Evolutionary conservation across 129 eudicot genomes (phyloP).

Genomic region (Pittosporum tobira): DNA sequence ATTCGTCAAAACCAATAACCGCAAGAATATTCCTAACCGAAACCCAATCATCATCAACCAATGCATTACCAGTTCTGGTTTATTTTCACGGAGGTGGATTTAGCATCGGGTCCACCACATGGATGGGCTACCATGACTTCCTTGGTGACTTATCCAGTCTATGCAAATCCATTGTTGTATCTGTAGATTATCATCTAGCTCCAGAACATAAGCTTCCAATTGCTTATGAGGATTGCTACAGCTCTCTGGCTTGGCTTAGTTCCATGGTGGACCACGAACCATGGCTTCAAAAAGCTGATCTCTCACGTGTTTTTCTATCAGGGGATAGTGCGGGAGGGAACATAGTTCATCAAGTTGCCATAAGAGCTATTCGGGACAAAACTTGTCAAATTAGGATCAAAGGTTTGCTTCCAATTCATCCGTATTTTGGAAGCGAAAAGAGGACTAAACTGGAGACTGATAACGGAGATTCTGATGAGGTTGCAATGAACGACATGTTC

Average conservation of each 20-base stretch:
- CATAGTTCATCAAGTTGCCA: constrained; percentile 67
- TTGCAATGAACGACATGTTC: constrained; percentile 65
- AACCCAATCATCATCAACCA: neutral
- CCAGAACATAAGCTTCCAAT: constrained; percentile 73
- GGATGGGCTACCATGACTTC: constrained; percentile 72
- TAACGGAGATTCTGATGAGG: constrained; percentile 29
- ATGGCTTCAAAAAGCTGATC: constrained; percentile 53
- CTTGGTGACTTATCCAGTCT: constrained; percentile 48
- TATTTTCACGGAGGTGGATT: constrained; percentile 88
- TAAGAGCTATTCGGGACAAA: constrained; percentile 21
- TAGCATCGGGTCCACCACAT: constrained; percentile 73
- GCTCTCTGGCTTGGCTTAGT: constrained; percentile 60
- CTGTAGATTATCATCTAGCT: constrained; percentile 82
- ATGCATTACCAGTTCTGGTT: constrained; percentile 42
- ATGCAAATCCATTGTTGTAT: constrained; percentile 41
- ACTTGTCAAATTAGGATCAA: constrained; percentile 19
- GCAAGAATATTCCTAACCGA: constrained; percentile 56
- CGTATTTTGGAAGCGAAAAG: constrained; percentile 72
- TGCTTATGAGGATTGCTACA: constrained; percentile 60
- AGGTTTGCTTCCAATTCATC: constrained; percentile 62
- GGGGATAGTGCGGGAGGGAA: constrained; percentile 96
- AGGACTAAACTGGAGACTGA: constrained; percentile 42
- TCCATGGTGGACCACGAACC: constrained; percentile 20
- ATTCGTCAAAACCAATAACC: constrained; percentile 44
- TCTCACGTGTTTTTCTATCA: constrained; percentile 56